Base-by-base conservation (phyloP, 2,329 filamentous ascomycete species). In the Alternaria sp. region DNA sequence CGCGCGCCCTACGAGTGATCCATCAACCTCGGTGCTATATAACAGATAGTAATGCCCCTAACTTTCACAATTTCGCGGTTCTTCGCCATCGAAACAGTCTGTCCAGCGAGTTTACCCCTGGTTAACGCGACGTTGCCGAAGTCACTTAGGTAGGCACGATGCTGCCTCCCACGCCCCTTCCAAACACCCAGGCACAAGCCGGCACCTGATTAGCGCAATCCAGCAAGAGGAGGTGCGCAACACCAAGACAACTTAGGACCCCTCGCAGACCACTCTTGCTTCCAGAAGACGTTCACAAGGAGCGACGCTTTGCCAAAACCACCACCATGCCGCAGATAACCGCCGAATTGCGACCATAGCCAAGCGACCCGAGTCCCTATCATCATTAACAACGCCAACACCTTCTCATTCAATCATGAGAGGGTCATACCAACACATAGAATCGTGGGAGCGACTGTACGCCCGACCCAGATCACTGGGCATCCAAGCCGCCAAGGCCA, bases 1-100 rank as follows among this genome's bases (percentile, higher is more conserved):
- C 45, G 6, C 45, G 36, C 52, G 52, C 52, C 52, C 52, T 55
- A 55, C 52, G 23, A 55, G 52, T 43, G 52, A 55, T 55, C 40
- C 23, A 55, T 19, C 12, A 28, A 13, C 5, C 1, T 28, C 12
- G 17, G 5, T 47, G 1, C 15, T 45, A 55, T 55, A 55, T 45
- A 55, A 45, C 52, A 7, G 2, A 17, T 4, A 5, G 9, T 7
- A 12, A 8, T n/a, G 12, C 30, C 50, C 49, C 30, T 30, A 17
- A 28, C 12, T 15, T 3, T 25, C 28, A 21, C n/a, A 40, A 3
- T 12, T 36, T 23, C 2, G 10, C 28, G 8, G 0, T 4, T 32
- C 10, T 36, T 36, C 8, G 13, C 46, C 0, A 1, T 11, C 6
- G n/a, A 40, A 17, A 40, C n/a, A 40, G n/a, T 0, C 3, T 40